Evolutionary conservation across 1,284 basidiomycete species (phyloP).

Genomic region (Singerocomus inundabilis): DNA sequence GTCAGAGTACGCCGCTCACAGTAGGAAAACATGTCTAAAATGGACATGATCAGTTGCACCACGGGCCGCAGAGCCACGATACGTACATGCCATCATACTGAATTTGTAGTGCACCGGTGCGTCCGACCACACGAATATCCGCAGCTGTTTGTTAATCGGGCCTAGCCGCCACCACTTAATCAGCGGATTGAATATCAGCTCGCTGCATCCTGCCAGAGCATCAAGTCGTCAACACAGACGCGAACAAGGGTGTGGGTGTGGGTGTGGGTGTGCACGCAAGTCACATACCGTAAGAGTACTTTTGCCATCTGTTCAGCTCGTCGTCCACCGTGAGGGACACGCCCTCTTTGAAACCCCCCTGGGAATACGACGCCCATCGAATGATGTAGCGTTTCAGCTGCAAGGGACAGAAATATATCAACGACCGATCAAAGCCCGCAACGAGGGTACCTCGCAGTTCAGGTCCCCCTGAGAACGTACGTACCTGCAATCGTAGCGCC

Average conservation of each 20-base stretch:
- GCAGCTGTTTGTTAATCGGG: constrained; percentile 76
- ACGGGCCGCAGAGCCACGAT: constrained; percentile 36
- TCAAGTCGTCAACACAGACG: too few relatives aligned
- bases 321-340: constrained; percentile 83
- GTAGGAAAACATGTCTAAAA: constrained; percentile 81
- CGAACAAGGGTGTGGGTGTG: too few relatives aligned
- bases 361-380: constrained; percentile 78
- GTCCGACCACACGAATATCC: constrained; percentile 72
- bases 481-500: constrained; percentile 62
- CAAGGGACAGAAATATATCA: too few relatives aligned
- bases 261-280: too few relatives aligned
- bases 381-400: background rate
- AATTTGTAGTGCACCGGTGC: constrained; percentile 85
- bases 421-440: too few relatives aligned
- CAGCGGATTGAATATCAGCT: constrained; percentile 53
- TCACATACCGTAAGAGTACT: constrained; percentile 46
- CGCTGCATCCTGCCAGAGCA: too few relatives aligned
- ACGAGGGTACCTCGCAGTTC: too few relatives aligned
- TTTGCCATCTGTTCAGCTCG: constrained; percentile 83
- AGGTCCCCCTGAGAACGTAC: too few relatives aligned
- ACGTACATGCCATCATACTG: constrained; percentile 71
- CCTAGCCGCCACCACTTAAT: constrained; percentile 70
- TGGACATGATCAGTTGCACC: constrained; percentile 10
- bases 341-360: constrained; percentile 83
- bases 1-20: constrained; percentile 39